Conservation (phyloP, 345 rosid species). For the Camelina laxa region DNA sequence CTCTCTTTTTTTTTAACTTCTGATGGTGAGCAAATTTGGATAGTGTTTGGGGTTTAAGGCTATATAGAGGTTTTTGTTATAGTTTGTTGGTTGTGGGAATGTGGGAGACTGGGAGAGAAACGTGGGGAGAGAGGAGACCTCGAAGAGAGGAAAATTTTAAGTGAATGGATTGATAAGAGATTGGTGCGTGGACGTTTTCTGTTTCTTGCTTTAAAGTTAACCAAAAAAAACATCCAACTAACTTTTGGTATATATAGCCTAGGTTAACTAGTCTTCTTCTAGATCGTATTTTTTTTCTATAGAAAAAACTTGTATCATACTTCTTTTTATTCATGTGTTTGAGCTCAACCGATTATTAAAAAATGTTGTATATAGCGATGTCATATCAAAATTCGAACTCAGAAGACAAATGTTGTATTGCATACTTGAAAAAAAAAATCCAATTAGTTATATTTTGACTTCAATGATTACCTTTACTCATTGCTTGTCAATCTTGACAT, state of each 20-base stretch:
- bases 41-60: background rate
- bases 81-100: slow-evolving; percentile 12
- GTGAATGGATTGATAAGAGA: background rate
- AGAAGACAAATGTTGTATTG: too few species aligned
- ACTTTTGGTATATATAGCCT: background rate
- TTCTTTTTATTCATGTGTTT: too few species aligned
- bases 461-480: background rate
- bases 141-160: background rate
- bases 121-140: slow-evolving; percentile 9
- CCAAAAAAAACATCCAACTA: background rate
- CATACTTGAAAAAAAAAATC: too few species aligned
- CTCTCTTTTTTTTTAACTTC: background rate
- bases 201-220: slow-evolving; percentile 18
- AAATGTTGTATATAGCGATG: too few species aligned
- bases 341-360: too few species aligned
- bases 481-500: background rate
- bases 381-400: too few species aligned
- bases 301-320: too few species aligned
- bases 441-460: too few species aligned
- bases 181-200: slow-evolving; percentile 15
- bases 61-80: slow-evolving; percentile 1
- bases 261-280: background rate
- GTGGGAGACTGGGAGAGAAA: slow-evolving; percentile 17
- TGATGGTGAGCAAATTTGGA: background rate
- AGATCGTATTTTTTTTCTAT: background rate